phyloP scores from a whole-genome alignment of 345 rosid species.

The Lumnitzera racemosa region DNA sequence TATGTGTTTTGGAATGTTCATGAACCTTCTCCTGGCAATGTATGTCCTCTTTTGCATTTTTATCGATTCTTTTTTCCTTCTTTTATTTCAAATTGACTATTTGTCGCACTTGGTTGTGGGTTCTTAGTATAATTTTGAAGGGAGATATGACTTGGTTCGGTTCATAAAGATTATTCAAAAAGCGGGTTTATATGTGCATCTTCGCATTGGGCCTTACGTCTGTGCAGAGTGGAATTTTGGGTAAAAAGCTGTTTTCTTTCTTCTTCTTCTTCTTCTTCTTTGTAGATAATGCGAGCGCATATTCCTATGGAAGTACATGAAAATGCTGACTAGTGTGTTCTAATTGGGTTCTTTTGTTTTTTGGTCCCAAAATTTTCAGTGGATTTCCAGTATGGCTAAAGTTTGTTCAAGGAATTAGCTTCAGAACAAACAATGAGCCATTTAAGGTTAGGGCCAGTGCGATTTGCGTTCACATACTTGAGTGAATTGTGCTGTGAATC shows the following conservation, averaged over 20 bases:
- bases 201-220: slow-evolving; percentile 69
- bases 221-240: slow-evolving; percentile 83
- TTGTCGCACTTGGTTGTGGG: background rate
- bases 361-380: slow-evolving; percentile 16
- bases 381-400: slow-evolving; percentile 89
- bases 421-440: slow-evolving; percentile 81
- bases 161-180: slow-evolving; percentile 49
- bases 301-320: background rate
- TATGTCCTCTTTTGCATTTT: slow-evolving; percentile 15
- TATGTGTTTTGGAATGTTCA: slow-evolving; percentile 72
- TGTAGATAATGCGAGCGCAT: background rate
- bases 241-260: slow-evolving; percentile 16
- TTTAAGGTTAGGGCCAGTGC: slow-evolving; percentile 42
- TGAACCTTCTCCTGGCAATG: slow-evolving; percentile 64
- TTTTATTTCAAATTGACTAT: background rate
- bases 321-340: too few species aligned
- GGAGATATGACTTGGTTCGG: slow-evolving; percentile 45
- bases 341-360: background rate
- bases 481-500: background rate
- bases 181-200: slow-evolving; percentile 51
- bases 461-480: background rate
- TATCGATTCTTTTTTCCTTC: background rate
- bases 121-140: slow-evolving; percentile 51
- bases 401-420: slow-evolving; percentile 69
- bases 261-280: background rate